Evolutionary conservation across 371 early-diverging fungal species (phyloP), one percentile per base, ranked within the genome.

Genomic region (Synchytrium microbalum): DNA sequence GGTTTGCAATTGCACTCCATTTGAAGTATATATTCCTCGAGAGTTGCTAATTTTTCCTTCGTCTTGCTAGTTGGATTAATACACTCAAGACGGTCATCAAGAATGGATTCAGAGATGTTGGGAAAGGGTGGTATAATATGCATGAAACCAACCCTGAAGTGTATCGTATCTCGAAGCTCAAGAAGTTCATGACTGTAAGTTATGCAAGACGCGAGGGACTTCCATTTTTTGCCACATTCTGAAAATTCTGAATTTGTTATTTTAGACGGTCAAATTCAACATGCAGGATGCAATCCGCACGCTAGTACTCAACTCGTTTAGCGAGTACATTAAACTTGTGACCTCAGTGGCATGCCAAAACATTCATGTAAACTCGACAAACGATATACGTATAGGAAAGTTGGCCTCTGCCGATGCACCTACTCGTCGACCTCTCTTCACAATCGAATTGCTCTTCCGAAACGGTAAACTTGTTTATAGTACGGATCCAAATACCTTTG

Each of bases 41-140:
- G 13, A 63, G 64, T 67, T 65, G 19, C 24, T 31, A 38, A 8
- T 19, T 62, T 62, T 62, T 63, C 14, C 54, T 16, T 14, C n/a
- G 10, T 29, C 13, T n/a, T 1, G 8, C 31, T 38, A 81, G 82
- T 10, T 82, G 83, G 83, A 66, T 81, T 16, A 63, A 62, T 30
- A 53, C 61, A 0, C 52, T 84, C 53, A 76, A 78, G 59, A 72
- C 62, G n/a, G 64, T 74, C 0, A 74, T 82, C 25, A 69, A 67
- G 46, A 59, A 46, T 57, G 84, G 84, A 0, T 75, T 83, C 56
- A 77, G 74, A 58, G 80, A 79, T 58, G 79, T 79, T 3, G 82
- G 81, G 16, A 80, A 82, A 61, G 84, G 84, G 23, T 83, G 84
- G 84, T 83, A 79, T 70, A 83, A 82, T 64, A 75, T 79, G 65